phyloP scores from a whole-genome alignment of 2,329 filamentous ascomycete genomes.

The Lecanicillium sp. region DNA sequence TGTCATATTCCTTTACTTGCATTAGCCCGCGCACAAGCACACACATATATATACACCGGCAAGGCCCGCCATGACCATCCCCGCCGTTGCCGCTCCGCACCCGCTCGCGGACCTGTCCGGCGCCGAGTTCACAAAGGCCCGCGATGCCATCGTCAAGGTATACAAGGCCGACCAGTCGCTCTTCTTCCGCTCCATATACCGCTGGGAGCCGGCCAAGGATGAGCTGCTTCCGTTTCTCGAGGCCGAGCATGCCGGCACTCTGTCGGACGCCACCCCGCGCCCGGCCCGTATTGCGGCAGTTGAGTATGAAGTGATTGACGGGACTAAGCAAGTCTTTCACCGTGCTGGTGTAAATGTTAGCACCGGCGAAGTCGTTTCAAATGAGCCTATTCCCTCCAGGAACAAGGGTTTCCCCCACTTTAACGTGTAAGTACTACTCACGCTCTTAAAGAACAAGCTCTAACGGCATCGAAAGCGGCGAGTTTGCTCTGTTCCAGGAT shows the following conservation, averaged over 20 bases:
- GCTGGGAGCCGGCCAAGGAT: conserved; percentile 53
- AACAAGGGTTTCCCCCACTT: conserved; percentile 28
- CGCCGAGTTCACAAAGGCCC: conserved; percentile 40
- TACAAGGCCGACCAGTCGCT: conserved; percentile 16
- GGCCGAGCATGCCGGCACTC: conserved; percentile 47
- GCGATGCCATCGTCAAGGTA: conserved; percentile 32
- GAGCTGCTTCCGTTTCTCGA: conserved; percentile 52
- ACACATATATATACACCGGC: not conserved
- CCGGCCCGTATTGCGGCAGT: conserved; percentile 38
- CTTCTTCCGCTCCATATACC: conserved; percentile 50
- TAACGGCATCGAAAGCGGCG: conserved; percentile 17
- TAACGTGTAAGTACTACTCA: conserved; percentile 22
- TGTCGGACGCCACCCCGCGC: conserved; percentile 32
- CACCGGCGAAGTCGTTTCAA: conserved; percentile 19
- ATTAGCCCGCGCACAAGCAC: not conserved
- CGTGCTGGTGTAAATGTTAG: conserved; percentile 31
- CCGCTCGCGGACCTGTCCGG: conserved; percentile 41
- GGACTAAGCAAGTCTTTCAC: conserved; percentile 22
- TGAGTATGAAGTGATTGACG: conserved; percentile 32
- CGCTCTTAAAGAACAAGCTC: not conserved
- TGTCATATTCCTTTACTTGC: not conserved
- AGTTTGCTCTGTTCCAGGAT: conserved; percentile 32
- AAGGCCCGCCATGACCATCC: conserved; percentile 4
- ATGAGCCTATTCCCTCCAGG: conserved; percentile 13
- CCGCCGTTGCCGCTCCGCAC: conserved; percentile 15